Percentiles rank a stretch among this genome's conserved stretches.
These are phyloP conservation scores for Ascochyta lentis DNA, from an alignment of 2,329 filamentous ascomycete genomes.

Conservation along the genomic window DNA sequence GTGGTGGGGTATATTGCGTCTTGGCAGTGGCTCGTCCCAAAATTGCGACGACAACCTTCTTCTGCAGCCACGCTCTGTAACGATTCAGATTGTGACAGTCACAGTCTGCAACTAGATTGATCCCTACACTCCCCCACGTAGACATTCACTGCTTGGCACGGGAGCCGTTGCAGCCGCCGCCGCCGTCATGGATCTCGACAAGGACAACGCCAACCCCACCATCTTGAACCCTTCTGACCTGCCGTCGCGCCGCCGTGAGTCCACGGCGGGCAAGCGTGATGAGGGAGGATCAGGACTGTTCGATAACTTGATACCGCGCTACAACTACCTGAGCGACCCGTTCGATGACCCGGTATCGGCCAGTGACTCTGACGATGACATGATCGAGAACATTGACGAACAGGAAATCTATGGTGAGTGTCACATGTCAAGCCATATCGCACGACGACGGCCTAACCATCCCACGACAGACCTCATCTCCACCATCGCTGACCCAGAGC, in stretches of 20 bases:
- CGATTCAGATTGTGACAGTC: not conserved
- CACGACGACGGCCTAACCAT: constrained; percentile 26
- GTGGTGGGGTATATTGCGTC: constrained; percentile 5
- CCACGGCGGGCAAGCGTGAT: constrained; percentile 51
- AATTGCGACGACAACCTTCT: constrained; percentile 5
- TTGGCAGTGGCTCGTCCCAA: constrained; percentile 19
- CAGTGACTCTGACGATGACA: constrained; percentile 61
- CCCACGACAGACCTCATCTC: constrained; percentile 79
- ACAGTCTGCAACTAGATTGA: constrained; percentile 5
- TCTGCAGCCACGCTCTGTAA: constrained; percentile 10
- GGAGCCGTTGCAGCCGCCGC: constrained; percentile 18
- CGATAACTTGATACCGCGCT: constrained; percentile 59
- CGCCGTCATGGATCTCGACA: constrained; percentile 53
- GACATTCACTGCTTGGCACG: constrained; percentile 12
- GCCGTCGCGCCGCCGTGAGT: constrained; percentile 72
- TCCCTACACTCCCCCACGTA: constrained; percentile 1
- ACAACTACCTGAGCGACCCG: constrained; percentile 58
- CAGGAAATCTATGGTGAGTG: constrained; percentile 89
- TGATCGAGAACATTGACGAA: constrained; percentile 86
- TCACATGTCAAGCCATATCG: constrained; percentile 2
- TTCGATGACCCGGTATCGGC: constrained; percentile 50
- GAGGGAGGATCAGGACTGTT: constrained; percentile 61
- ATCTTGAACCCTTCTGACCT: constrained; percentile 89
- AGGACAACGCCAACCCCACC: constrained; percentile 86
- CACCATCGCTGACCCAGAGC: constrained; percentile 94